phyloP scores from a whole-genome alignment of 1,284 basidiomycete genomes.

The Ceratobasidium sp. region DNA sequence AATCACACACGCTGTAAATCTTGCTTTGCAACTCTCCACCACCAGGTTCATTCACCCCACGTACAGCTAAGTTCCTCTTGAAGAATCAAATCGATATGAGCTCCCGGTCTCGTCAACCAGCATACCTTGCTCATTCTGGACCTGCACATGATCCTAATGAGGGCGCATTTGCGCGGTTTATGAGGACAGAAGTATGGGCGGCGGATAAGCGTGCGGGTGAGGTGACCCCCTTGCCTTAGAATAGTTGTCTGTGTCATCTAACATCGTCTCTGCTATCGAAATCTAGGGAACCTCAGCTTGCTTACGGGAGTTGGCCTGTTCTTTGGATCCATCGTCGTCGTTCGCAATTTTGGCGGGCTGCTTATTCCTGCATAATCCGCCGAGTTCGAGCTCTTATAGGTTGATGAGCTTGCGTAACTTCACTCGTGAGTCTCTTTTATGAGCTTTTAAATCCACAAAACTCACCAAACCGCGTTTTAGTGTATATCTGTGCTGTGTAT shows the following conservation, averaged over 20 bases:
- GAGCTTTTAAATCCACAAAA: no score
- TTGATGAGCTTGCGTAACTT: neutral
- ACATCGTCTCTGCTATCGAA: neutral
- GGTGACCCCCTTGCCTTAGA: neutral
- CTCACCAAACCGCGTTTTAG: no score
- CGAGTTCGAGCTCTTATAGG: neutral
- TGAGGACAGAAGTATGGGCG: conserved; percentile 49
- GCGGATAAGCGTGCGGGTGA: conserved; percentile 48
- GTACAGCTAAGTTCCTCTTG: neutral
- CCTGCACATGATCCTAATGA: conserved; percentile 38
- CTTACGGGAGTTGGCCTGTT: conserved; percentile 49
- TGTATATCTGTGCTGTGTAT: neutral
- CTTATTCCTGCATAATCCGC: conserved; percentile 47
- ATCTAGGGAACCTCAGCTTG: conserved; percentile 47
- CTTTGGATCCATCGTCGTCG: conserved; percentile 47
- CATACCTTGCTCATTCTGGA: conserved; percentile 27
- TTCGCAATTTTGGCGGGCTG: conserved; percentile 48
- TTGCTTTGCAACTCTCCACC: neutral
- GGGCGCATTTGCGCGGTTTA: conserved; percentile 47
- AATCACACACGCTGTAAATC: neutral
- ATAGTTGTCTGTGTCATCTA: neutral
- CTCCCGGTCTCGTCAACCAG: conserved; percentile 33
- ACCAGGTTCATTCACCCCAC: neutral
- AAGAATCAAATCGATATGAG: neutral
- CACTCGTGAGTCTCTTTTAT: conserved; percentile 3